Base-by-base conservation (phyloP, 257 asterid genomes). In the Haberlea rhodopensis region DNA sequence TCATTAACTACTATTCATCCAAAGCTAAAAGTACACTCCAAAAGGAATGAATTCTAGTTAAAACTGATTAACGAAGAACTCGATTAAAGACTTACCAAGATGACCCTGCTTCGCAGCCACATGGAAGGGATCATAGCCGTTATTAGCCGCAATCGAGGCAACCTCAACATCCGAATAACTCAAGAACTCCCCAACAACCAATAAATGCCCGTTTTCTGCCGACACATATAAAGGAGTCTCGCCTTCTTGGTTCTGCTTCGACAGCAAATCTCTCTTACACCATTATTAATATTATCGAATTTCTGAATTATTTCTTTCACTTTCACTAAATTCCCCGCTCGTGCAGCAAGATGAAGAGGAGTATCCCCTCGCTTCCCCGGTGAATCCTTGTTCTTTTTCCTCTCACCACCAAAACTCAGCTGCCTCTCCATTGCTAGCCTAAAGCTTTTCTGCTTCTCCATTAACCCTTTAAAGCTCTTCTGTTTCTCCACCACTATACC, bases 401-500 rank as follows among this genome's bases (percentile, higher is more conserved):
- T 78, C 79, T 92, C 97, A 18, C 77, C 95, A 45, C 88, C 95
- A 60, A 90, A 90, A 68, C 96, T 90, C 18, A 84, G 64, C 74
- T 94, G 95, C 60, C 95, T 87, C 85, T 94, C 99, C 94, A 94
- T 81, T 28, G 88, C 94, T 71, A 90, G 80, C 79, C 95, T 80
- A 53, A 94, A 94, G 73, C 99, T 94, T 62, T 84, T 90, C 77
- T 94, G 99, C 80, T 94, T 94, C 75, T 90, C 99, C 92, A 90
- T 86, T 49, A 87, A 80, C 16, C 99, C 99, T 73, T 73, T 79
- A 49, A 87, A 89, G 75, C 97, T 89, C 79, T 78, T 87, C 74
- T 90, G 99, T 70, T 85, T 89, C 78, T 92, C 99, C 84, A 92
- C 79, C 0, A 65, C 70, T 62, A 73, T 85, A 26, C 62, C 70